phyloP scores from a whole-genome alignment of 2,329 filamentous ascomycete species.

The Colletotrichum acutatum region DNA sequence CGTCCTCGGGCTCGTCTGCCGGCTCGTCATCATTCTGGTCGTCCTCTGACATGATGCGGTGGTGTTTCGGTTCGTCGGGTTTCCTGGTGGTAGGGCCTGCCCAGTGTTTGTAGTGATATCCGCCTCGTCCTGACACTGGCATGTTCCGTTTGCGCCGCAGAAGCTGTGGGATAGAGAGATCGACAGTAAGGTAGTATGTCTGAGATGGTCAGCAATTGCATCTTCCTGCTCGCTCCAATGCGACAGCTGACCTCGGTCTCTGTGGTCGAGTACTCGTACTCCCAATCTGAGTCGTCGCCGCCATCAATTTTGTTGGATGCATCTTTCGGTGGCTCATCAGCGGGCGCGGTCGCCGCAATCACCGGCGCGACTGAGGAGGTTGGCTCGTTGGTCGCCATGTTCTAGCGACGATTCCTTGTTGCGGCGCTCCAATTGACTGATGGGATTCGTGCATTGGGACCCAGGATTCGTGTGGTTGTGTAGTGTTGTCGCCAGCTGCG shows the following conservation, averaged over 20 bases:
- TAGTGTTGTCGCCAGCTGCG: too few species aligned
- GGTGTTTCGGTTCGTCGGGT: constrained; percentile 34
- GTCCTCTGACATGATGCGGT: constrained; percentile 37
- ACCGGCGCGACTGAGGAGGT: constrained; percentile 16
- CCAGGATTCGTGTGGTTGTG: too few species aligned
- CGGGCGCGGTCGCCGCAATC: constrained; percentile 14
- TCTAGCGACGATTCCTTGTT: constrained; percentile 1
- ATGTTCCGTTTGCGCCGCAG: constrained; percentile 46
- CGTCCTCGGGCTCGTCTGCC: constrained; percentile 37
- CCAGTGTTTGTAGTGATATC: constrained; percentile 58
- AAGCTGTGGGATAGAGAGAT: constrained; percentile 71
- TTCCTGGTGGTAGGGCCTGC: constrained; percentile 43
- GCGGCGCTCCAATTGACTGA: neutral
- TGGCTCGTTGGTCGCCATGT: constrained; percentile 22
- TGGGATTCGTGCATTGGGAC: constrained; percentile 1
- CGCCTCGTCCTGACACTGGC: constrained; percentile 49
- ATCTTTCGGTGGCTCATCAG: neutral
- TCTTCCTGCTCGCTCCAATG: neutral
- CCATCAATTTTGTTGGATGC: constrained; percentile 38
- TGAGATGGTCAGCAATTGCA: constrained; percentile 41
- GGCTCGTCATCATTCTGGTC: constrained; percentile 39
- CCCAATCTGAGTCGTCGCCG: constrained; percentile 70
- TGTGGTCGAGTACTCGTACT: constrained; percentile 73
- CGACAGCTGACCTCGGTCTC: constrained; percentile 65
- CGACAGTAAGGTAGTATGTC: constrained; percentile 73